Percentiles rank a stretch among this genome's conserved stretches.
phyloP scores from a whole-genome alignment of 2,329 filamentous ascomycete species.

The Microascus cirrosus region DNA sequence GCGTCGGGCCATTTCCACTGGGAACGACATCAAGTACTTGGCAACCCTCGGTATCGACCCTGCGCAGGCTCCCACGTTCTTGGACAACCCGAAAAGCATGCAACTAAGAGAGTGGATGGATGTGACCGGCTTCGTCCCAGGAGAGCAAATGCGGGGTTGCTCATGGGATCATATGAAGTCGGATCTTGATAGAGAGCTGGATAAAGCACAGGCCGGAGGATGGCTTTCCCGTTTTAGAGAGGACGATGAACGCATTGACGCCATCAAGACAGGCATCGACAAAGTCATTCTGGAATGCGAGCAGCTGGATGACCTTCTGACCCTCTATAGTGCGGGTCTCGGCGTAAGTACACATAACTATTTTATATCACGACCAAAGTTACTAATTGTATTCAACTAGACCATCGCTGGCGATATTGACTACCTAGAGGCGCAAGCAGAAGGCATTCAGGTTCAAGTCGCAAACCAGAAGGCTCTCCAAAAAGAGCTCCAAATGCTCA shows the following conservation, averaged over 20 bases:
- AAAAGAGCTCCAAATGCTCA: conserved; percentile 76
- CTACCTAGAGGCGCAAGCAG: conserved; percentile 93
- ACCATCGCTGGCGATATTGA: conserved; percentile 92
- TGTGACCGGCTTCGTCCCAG: conserved; percentile 79
- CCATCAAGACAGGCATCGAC: conserved; percentile 78
- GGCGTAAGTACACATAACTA: conserved; percentile 49
- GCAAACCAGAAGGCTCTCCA: conserved; percentile 93
- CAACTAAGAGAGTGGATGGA: conserved; percentile 77
- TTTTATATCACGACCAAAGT: neutral
- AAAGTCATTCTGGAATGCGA: conserved; percentile 90
- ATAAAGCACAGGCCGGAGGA: conserved; percentile 81
- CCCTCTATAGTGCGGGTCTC: conserved; percentile 87
- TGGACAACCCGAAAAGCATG: conserved; percentile 58
- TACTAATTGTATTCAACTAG: conserved; percentile 26
- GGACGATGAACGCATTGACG: conserved; percentile 81
- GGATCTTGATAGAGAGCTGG: conserved; percentile 78
- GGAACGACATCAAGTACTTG: conserved; percentile 71
- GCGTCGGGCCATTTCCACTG: conserved; percentile 51
- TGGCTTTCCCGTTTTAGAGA: conserved; percentile 79
- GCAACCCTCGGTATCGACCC: conserved; percentile 69
- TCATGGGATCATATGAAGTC: conserved; percentile 71
- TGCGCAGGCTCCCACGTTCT: conserved; percentile 29
- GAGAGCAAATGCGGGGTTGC: conserved; percentile 61
- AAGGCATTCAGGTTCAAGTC: conserved; percentile 92
- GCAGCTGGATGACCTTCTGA: conserved; percentile 87